Conservation (phyloP, 1,284 basidiomycete species). For the Cutaneotrichosporon cavernicola region DNA sequence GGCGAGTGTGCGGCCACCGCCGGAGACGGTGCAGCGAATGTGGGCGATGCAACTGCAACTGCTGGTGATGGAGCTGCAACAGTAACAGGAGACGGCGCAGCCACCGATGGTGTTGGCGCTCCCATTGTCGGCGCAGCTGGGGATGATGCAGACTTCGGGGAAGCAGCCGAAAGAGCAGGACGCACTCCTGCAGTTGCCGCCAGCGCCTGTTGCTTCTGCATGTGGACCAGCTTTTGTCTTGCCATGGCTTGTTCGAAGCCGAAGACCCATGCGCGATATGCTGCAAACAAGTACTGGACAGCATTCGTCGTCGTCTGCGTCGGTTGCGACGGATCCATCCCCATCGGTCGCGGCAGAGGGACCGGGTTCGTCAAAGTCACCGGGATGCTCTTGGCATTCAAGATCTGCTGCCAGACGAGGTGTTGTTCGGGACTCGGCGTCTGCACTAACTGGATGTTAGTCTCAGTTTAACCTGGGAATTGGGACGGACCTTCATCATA, state of each 20-base stretch:
- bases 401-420: slow-evolving; percentile 33
- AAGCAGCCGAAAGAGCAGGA: neutral
- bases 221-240: slow-evolving; percentile 21
- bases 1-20: neutral
- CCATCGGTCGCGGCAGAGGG: slow-evolving; percentile 27
- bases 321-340: slow-evolving; percentile 27
- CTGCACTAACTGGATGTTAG: slow-evolving; percentile 23
- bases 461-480: neutral
- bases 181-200: neutral
- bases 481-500: slow-evolving; percentile 25
- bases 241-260: slow-evolving; percentile 45
- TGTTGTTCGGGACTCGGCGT: slow-evolving; percentile 29
- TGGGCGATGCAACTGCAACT: neutral
- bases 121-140: slow-evolving; percentile 7
- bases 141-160: slow-evolving; percentile 5
- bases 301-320: slow-evolving; percentile 35
- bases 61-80: slow-evolving; percentile 7
- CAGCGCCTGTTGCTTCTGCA: slow-evolving; percentile 21
- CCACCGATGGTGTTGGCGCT: slow-evolving; percentile 2
- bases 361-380: slow-evolving; percentile 37
- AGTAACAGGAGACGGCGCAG: slow-evolving; percentile 16
- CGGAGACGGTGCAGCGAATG: neutral
- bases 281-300: slow-evolving; percentile 38
- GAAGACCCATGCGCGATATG: slow-evolving; percentile 41
- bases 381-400: slow-evolving; percentile 32